Evolutionary conservation across 1,284 basidiomycete species (phyloP), one percentile per base, ranked within the genome.

Genomic region (Fomitopsis palustris): DNA sequence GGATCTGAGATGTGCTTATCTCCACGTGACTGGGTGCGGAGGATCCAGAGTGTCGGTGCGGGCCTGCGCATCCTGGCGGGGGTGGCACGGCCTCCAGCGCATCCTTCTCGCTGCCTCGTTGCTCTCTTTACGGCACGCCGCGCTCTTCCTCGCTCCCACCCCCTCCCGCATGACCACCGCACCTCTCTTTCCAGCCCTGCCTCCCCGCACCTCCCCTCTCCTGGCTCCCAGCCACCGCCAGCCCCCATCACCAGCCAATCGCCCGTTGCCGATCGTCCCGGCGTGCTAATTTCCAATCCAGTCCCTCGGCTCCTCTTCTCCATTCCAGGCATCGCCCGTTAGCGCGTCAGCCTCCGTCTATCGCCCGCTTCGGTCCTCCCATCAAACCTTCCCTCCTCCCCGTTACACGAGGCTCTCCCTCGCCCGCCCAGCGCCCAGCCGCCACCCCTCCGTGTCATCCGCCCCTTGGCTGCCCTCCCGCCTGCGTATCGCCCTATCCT

Each of bases 381-480:
- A 58, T 58, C 57, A 54, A 58, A 58, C 57, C 33, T 29, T 54
- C 49, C 27, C n/a, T 57, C 27, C 57, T 58, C 57, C 27, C 33
- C 52, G 57, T 53, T 54, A 38, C 57, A 58, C 57, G 57, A 58
- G 57, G 57, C 57, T 57, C 59, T 56, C 39, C 39, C 53, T 54
- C 33, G 54, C 55, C 42, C 43, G 54, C 39, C 25, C 45, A 27
- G 25, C n/a, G n/a, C n/a, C 49, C 49, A 31, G 29, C 49, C 49
- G 23, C 21, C 45, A 19, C 29, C 49, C 49, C 19, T 10, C 45
- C 17, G 5, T 14, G 43, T 29, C 49, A 52, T 7, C 49, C 49
- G 33, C 49, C 9, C 33, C 49, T 31, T 35, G 27, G 29, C 16
- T 14, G 49, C 49, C 2, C 43, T 10, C 43, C 43, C 23, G 10